Evolutionary conservation across 2,329 filamentous ascomycete species (phyloP), one percentile per base, ranked within the genome.

Genomic region (Ilyonectria destructans): DNA sequence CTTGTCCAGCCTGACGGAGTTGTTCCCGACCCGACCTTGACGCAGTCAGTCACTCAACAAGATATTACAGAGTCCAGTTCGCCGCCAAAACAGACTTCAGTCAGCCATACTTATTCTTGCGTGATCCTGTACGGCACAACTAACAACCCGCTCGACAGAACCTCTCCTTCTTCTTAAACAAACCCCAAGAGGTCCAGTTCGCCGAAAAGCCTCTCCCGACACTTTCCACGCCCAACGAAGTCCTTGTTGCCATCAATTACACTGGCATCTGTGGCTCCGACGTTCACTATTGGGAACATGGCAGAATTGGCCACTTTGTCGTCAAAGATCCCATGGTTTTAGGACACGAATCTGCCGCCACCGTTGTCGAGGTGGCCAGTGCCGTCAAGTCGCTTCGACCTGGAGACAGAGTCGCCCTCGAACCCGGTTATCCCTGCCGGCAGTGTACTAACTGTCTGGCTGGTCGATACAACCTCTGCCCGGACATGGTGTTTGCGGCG

Each of bases 391-490:
- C 81, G 35, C 88, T 97, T 68, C 83, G 88, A 70, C 77, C 86
- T 7, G 95, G 95, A 65, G 95, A 97, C 83, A 90, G 93, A 74
- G 91, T 97, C 15, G 94, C 95, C 19, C 85, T 98, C 43, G 95
- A 98, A 85, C 95, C 96, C n/a, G 95, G 95, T 56, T 88, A 93
- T 60, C 93, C 94, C 1, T 98, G 95, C 83, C 90, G 92, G 45
- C 88, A 89, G 70, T 98, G 95, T 84, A 81, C 83, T 54, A 84
- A 89, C 71, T 98, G 95, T 85, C 92, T 94, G 73, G 85, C 88
- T 54, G 95, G 95, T 61, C 88, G 90, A 75, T 97, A 98, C 85
- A 97, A 97, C 80, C 89, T 98, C n/a, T 98, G 95, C 81, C 87
- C 88, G 6, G 87, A 92, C 62, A 97, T 98, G 94, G 84, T 83